phyloP scores from a whole-genome alignment of 768 basidiomycete species.

The Pleurotus giganteus region DNA sequence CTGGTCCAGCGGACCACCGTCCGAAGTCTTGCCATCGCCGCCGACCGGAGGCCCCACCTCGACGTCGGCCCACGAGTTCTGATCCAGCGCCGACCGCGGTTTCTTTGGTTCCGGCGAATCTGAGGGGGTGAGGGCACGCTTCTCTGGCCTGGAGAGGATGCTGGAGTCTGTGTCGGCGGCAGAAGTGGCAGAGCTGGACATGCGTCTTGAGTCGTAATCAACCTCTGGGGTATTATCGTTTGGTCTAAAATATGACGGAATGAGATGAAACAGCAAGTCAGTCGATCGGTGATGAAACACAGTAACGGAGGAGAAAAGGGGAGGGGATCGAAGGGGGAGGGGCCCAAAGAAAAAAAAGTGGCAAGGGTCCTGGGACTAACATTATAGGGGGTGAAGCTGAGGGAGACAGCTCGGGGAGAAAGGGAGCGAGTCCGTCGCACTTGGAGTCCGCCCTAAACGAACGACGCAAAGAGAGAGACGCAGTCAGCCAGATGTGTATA shows the following conservation, averaged over 20 bases:
- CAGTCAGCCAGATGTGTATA: not conserved
- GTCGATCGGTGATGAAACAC: conserved; percentile 15
- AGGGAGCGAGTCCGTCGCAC: conserved; percentile 17
- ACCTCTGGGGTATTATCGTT: conserved; percentile 37
- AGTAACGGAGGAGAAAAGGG: conserved; percentile 4
- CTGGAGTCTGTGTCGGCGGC: conserved; percentile 61
- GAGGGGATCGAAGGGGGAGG: conserved; percentile 9
- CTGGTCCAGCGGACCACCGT: conserved; percentile 42
- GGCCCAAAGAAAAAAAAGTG: not conserved
- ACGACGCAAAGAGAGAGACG: not conserved
- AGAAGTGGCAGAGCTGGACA: conserved; percentile 76
- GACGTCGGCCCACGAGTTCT: conserved; percentile 33
- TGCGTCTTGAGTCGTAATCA: conserved; percentile 64
- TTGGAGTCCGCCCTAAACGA: conserved; percentile 35
- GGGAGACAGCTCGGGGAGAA: conserved; percentile 44
- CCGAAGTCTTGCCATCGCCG: conserved; percentile 19
- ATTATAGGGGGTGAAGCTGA: conserved; percentile 44
- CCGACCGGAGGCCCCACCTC: not conserved
- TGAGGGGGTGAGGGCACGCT: conserved; percentile 53
- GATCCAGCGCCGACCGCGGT: conserved; percentile 34
- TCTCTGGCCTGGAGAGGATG: conserved; percentile 56
- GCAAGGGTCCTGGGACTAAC: too few relatives aligned
- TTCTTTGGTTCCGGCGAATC: conserved; percentile 57
- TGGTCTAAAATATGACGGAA: conserved; percentile 14
- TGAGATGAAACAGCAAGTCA: conserved; percentile 13